A percentile compares a stretch with the other conserved stretches of the same genome.
phyloP scores from a whole-genome alignment of 2,329 filamentous ascomycete genomes.

The Ophiocordyceps sinensis region DNA sequence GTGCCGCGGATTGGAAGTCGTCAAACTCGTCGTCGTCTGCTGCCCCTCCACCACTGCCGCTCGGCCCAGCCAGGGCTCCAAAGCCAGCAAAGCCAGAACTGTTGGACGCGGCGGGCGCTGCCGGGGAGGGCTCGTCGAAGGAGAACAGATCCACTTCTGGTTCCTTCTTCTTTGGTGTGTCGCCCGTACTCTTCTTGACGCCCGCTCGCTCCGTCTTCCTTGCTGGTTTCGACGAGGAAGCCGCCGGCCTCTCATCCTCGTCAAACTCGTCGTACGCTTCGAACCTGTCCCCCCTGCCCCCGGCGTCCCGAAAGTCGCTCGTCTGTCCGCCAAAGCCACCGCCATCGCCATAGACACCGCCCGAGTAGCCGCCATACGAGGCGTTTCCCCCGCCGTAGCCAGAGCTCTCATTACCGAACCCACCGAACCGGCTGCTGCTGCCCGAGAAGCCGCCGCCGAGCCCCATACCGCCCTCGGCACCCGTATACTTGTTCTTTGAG shows the following conservation, averaged over 20 bases:
- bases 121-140: conserved; percentile 59
- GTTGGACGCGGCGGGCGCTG: conserved; percentile 29
- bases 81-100: conserved; percentile 33
- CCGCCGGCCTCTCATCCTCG: conserved; percentile 43
- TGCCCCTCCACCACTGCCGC: conserved; percentile 8
- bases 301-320: conserved; percentile 55
- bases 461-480: conserved; percentile 69
- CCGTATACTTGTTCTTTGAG: conserved; percentile 89
- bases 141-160: conserved; percentile 89
- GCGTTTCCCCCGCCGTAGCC: conserved; percentile 37
- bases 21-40: conserved; percentile 84
- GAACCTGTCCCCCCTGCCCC: conserved; percentile 55
- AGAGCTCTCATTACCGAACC: conserved; percentile 79
- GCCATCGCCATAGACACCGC: conserved; percentile 84
- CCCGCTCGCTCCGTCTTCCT: conserved; percentile 17
- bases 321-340: conserved; percentile 77
- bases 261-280: conserved; percentile 97
- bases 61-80: conserved; percentile 23
- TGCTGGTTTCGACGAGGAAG: conserved; percentile 31
- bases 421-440: conserved; percentile 55
- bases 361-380: conserved; percentile 46
- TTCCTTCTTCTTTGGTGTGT: conserved; percentile 65
- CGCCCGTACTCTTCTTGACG: conserved; percentile 31
- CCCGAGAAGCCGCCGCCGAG: conserved; percentile 40
- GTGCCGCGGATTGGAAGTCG: conserved; percentile 83